These are phyloP conservation scores for Boletus bicolor DNA, from an alignment of 768 basidiomycete genomes.

Conservation along the genomic window DNA sequence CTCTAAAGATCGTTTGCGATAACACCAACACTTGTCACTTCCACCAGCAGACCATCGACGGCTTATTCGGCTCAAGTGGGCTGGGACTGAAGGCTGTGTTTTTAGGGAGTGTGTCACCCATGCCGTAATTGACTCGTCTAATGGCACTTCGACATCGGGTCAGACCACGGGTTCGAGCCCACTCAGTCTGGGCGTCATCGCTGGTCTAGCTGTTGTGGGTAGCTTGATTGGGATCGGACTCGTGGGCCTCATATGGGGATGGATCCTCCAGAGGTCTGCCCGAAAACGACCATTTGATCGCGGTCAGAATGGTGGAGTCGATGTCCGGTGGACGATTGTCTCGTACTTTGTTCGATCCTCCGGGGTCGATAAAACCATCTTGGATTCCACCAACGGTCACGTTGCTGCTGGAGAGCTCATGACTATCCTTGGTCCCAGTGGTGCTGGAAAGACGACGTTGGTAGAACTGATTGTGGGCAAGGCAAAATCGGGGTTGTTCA, in stretches of 20 bases:
- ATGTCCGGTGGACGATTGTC: conserved; percentile 65
- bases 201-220: conserved; percentile 84
- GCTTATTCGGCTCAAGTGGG: conserved; percentile 70
- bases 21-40: conserved; percentile 67
- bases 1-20: conserved; percentile 67
- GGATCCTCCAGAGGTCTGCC: conserved; percentile 60
- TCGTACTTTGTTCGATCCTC: conserved; percentile 56
- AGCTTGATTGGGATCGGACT: conserved; percentile 57
- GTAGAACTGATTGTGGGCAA: conserved; percentile 89
- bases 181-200: conserved; percentile 82
- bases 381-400: conserved; percentile 66
- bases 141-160: conserved; percentile 33
- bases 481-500: conserved; percentile 64
- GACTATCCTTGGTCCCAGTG: conserved; percentile 90
- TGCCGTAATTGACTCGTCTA: conserved; percentile 62
- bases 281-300: conserved; percentile 40
- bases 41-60: conserved; percentile 63
- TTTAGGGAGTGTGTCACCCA: conserved; percentile 92
- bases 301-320: conserved; percentile 48
- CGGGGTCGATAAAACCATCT: conserved; percentile 50
- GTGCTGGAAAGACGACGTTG: conserved; percentile 90
- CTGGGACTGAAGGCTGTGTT: conserved; percentile 68
- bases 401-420: conserved; percentile 82
- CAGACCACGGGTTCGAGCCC: conserved; percentile 35
- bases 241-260: conserved; percentile 59